Evolutionary conservation across 225 moss, liverwort and hornwort genomes (phyloP).

Genomic region (Sphagnum tenellum): DNA sequence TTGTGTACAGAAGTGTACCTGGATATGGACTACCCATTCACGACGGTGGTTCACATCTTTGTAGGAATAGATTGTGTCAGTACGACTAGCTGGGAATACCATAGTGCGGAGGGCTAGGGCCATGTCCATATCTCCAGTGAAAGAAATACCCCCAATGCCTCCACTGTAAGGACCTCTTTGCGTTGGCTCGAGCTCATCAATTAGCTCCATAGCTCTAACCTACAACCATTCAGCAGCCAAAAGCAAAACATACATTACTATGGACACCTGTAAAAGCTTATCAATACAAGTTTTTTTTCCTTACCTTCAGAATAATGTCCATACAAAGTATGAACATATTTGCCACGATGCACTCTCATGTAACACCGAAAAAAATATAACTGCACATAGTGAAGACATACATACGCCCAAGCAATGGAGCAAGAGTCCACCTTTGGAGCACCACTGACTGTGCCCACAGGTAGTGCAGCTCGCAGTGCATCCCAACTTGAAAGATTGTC

Average conservation of each 20-base stretch:
- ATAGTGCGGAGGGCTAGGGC: constrained; percentile 7
- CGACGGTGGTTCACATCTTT: neutral
- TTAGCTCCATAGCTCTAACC: constrained; percentile 6
- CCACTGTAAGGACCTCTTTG: constrained; percentile 7
- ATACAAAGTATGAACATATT: too few species aligned
- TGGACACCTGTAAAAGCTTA: too few species aligned
- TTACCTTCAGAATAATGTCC: too few species aligned
- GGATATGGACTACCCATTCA: constrained; percentile 4
- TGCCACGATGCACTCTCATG: too few species aligned
- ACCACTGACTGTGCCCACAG: constrained; percentile 11
- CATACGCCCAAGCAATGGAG: too few species aligned
- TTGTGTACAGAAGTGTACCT: neutral
- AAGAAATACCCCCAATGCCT: constrained; percentile 8
- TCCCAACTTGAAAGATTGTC: constrained; percentile 5
- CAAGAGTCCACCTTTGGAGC: constrained; percentile 5
- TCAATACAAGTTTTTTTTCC: too few species aligned
- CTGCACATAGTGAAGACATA: too few species aligned
- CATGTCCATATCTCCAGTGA: constrained; percentile 6
- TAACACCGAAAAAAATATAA: too few species aligned
- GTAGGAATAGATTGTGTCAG: constrained; percentile 7
- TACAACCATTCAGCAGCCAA: too few species aligned
- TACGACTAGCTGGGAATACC: constrained; percentile 2
- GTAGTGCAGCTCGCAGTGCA: constrained; percentile 8
- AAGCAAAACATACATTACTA: too few species aligned
- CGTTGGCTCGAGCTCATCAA: constrained; percentile 9